Base-by-base conservation (phyloP, 306 rosid genomes). In the Inga oerstediana region DNA sequence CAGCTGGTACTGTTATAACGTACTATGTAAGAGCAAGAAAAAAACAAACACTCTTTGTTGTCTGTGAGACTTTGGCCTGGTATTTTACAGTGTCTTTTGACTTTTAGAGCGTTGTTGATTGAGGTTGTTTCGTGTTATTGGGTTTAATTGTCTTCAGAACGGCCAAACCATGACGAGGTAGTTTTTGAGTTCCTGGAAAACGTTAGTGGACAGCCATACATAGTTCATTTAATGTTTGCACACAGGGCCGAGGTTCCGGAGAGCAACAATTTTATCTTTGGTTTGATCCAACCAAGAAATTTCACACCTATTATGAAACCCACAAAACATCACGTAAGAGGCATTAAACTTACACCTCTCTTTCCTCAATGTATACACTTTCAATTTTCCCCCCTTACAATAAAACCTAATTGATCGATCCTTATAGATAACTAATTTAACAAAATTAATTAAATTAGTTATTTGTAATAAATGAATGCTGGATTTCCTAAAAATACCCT, bases 181-280 rank as follows among this genome's bases (percentile, higher is more conserved):
- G 89, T 85, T 71, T 83, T 85, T 69, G 91, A 80, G 77, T 88
- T 88, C 82, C 51, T 80, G 82, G 91, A 86, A 52, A 88, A 88
- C 72, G 0, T 75, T 15, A 77, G 72, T 27, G 87, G 89, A 34
- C 75, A 85, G 58, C 91, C 89, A 19, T 85, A 88, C 80, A 67
- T 64, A 9, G 85, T 83, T 16, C 87, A 88, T 22, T 87, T 30
- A 85, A 88, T 51, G 81, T 88, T 56, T 85, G 73, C 80, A 81
- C 75, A 3, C 78, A 78, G 72, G 91, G 91, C 46, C n/a, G 49
- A 78, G 89, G 89, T 13, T 72, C 81, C n/a, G 78, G 82, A 78
- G 89, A 83, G 59, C 89, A 85, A 13, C 91, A 88, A 16, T 85
- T 88, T 81, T 56, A 88, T 46, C 89, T 85, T 9, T 83, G 86